Percentiles rank a stretch among this genome's conserved stretches.
These are phyloP conservation scores for Rubia yunnanensis DNA, from an alignment of 257 asterid species.

Conservation along the genomic window DNA sequence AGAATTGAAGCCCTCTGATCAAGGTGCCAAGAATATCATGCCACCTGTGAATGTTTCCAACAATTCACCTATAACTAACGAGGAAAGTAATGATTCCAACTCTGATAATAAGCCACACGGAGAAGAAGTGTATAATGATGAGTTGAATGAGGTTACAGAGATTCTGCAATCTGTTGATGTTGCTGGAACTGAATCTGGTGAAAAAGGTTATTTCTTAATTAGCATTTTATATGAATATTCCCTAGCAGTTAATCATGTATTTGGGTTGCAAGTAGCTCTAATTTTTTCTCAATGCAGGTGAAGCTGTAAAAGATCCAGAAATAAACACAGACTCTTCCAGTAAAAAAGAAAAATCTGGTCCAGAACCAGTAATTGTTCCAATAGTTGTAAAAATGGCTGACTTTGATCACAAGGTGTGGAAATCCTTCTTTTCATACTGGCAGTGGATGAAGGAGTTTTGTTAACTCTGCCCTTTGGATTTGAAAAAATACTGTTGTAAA, in stretches of 20 bases:
- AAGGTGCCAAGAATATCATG: slow-evolving; percentile 30
- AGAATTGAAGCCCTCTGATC: slow-evolving; percentile 29
- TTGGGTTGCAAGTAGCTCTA: slow-evolving; percentile 11
- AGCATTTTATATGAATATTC: slow-evolving; percentile 1
- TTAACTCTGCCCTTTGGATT: slow-evolving; percentile 1
- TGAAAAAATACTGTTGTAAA: not conserved
- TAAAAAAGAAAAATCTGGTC: slow-evolving; percentile 59
- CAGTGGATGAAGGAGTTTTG: not conserved
- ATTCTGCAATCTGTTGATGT: slow-evolving; percentile 42
- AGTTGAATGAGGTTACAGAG: slow-evolving; percentile 38
- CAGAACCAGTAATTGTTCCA: slow-evolving; percentile 82
- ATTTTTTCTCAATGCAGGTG: slow-evolving; percentile 34
- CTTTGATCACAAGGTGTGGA: slow-evolving; percentile 85
- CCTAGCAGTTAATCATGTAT: not conserved
- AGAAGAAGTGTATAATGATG: slow-evolving; percentile 25
- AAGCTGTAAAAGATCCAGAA: slow-evolving; percentile 35
- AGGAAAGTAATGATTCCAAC: slow-evolving; percentile 11
- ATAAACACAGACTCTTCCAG: slow-evolving; percentile 27
- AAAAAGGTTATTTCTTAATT: slow-evolving; percentile 32
- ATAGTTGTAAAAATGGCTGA: slow-evolving; percentile 90
- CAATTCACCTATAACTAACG: slow-evolving; percentile 23
- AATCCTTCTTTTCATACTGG: slow-evolving; percentile 8
- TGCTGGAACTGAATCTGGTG: slow-evolving; percentile 25
- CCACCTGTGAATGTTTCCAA: slow-evolving; percentile 25
- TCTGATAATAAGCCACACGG: slow-evolving; percentile 21